Evolutionary conservation across 805 yeast genomes (phyloP).

Genomic region (Candida maesae): DNA sequence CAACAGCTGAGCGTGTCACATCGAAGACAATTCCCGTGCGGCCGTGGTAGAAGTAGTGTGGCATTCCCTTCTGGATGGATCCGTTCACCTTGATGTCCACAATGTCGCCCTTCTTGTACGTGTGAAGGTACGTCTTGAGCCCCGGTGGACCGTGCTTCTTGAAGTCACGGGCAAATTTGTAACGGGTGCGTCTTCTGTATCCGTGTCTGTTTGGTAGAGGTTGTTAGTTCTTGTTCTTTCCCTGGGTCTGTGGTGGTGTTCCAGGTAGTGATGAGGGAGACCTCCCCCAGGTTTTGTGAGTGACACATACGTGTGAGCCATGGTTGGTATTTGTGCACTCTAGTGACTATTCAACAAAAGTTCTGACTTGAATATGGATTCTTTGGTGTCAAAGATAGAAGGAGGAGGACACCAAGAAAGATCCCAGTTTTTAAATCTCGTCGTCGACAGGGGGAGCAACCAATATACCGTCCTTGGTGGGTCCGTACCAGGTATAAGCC

Average conservation of each 20-base stretch:
- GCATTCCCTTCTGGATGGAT: constrained; percentile 98
- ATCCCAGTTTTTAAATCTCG: too few relatives aligned
- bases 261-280: not conserved
- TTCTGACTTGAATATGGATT: too few relatives aligned
- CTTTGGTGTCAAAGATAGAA: too few relatives aligned
- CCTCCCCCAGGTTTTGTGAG: too few relatives aligned
- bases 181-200: constrained; percentile 99
- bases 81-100: constrained; percentile 99
- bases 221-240: not conserved
- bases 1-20: constrained; percentile 96
- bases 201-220: constrained; percentile 68
- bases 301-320: constrained; percentile 19
- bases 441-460: too few relatives aligned
- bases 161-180: constrained; percentile 99
- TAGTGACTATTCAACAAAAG: too few relatives aligned
- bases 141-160: constrained; percentile 87
- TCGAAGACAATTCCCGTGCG: constrained; percentile 98
- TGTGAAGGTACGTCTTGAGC: constrained; percentile 91
- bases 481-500: too few relatives aligned
- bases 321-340: not conserved
- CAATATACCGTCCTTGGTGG: too few relatives aligned
- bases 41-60: constrained; percentile 99
- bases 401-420: too few relatives aligned
- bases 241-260: not conserved
- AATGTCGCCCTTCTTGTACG: constrained; percentile 97